A percentile compares a stretch with the other conserved stretches of the same genome.
Evolutionary conservation across 2,329 filamentous ascomycete species (phyloP).

Genomic region (Nakataea oryzae): DNA sequence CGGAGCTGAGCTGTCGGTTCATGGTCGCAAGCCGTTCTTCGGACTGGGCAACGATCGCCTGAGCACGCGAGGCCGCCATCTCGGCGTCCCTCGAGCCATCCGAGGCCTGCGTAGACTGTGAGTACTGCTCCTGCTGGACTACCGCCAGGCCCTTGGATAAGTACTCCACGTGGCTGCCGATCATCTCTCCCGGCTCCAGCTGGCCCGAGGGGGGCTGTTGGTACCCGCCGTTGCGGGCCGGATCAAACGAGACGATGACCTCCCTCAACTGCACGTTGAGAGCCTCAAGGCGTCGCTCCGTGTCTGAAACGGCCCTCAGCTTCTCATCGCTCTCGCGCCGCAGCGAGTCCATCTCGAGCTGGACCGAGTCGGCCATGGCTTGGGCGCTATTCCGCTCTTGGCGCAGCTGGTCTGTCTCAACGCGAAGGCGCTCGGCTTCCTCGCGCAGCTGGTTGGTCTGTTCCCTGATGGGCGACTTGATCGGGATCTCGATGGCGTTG

Average conservation of each 20-base stretch:
- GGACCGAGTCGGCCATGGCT: constrained; percentile 15
- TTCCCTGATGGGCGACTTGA: constrained; percentile 45
- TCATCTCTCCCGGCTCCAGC: constrained; percentile 31
- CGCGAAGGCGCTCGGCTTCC: constrained; percentile 22
- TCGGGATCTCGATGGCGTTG: constrained; percentile 44
- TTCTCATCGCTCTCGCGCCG: constrained; percentile 24
- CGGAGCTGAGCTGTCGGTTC: constrained; percentile 52
- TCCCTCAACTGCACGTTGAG: constrained; percentile 58
- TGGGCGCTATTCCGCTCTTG: constrained; percentile 17
- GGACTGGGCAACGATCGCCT: constrained; percentile 23
- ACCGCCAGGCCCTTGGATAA: constrained; percentile 54
- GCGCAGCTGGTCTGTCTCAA: constrained; percentile 17
- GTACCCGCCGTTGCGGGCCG: constrained; percentile 38
- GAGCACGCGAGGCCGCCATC: constrained; percentile 9
- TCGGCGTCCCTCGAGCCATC: constrained; percentile 12
- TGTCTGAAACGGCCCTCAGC: constrained; percentile 44
- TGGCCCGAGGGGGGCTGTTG: constrained; percentile 27
- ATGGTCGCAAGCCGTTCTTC: constrained; percentile 49
- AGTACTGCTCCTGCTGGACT: constrained; percentile 47
- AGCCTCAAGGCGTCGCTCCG: constrained; percentile 55
- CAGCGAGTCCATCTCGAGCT: constrained; percentile 23
- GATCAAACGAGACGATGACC: constrained; percentile 54
- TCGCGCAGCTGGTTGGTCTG: constrained; percentile 39
- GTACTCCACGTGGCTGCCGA: constrained; percentile 56
- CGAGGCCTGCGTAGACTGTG: constrained; percentile 14